Evolutionary conservation across 2,329 filamentous ascomycete species (phyloP), one percentile per base, ranked within the genome.

Genomic region (Beauveria asiatica): DNA sequence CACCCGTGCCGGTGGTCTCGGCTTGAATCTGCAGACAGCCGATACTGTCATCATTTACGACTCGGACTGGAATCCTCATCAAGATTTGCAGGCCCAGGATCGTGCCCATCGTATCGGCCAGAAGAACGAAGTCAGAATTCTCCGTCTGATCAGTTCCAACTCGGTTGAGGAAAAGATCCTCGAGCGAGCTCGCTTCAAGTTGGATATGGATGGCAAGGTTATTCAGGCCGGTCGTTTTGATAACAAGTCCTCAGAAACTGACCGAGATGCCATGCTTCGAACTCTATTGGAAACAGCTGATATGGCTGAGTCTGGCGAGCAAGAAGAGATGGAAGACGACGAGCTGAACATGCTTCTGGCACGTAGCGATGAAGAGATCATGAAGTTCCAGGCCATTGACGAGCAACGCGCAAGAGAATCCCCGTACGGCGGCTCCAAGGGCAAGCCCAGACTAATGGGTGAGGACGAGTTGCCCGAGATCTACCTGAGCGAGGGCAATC

Each of bases 1-100:
- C 3, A 99, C 94, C 25, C 93, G 94, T 80, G 94, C 94, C 63
- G 94, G 94, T 87, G 94, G 94, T 83, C 83, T 99, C 11, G 94
- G 94, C 82, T 83, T 99, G 66, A 99, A 99, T 70, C 75, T 99
- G 73, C 94, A 99, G 75, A 97, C 93, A 50, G 94, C 94, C 46
- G 94, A 99, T 74, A 99, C 94, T 1, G 94, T 99, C 77, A 97
- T 99, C 75, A 99, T 99, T 70, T 99, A 97, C 76, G 94, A 99
- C 71, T 99, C 94, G 0, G 94, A 99, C 78, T 99, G 94, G 94
- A 99, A 99, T 74, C 94, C 94, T 71, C 93, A 97, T 72, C 94
- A 99, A 75, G 94, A 99, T 89, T 80, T 99, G 75, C 94, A 99
- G 74, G 94, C 94, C 16, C 94, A 99, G 72, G 94, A 99, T 88